Base-by-base conservation (phyloP, 2,329 filamentous ascomycete species). In the Pseudocercospora musae region DNA sequence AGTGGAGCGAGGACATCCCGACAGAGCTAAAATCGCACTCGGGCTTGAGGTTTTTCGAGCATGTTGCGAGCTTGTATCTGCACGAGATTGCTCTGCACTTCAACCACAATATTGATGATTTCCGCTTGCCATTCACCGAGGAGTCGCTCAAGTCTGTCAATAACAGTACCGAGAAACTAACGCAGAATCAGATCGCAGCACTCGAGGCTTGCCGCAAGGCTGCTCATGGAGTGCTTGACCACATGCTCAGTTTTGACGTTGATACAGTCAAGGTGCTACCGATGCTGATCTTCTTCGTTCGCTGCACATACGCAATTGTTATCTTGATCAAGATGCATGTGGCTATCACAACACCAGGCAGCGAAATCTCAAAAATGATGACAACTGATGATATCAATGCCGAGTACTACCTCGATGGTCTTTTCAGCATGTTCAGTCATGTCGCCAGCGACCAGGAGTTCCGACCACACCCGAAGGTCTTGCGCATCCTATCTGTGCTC, bases 311-410 rank as follows among this genome's bases (percentile, higher is more conserved):
- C 68, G 81, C 84, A 13, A 78, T 84, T 21, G 82, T 86, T 5
- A 81, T 85, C 31, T 76, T 87, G 7, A 84, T 86, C 74, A 86
- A 86, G 68, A 81, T 87, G 77, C 85, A 84, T 73, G 82, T 85
- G 53, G 82, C 83, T 0, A 78, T 81, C 6, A 80, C 78, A 3
- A 77, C 76, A n/a, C 80, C 80, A 3, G 76, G 76, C 20, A 75
- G 72, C 20, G 81, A 84, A 67, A 74, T 84, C 1, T 77, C 79
- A 55, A 81, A 76, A 64, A 77, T 82, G 59, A 80, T 84, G 72
- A 77, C 78, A 42, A 76, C 79, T 37, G 77, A 81, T 48, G 77
- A 79, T 48, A 72, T 83, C 9, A 73, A 76, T n/a, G 78, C 83
- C 23, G 79, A 82, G 37, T 68, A 75, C 59, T 80, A 78, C 62